Evolutionary conservation across 2,329 filamentous ascomycete species (phyloP), one percentile per base, ranked within the genome.

Genomic region (Metarhizium rileyi): DNA sequence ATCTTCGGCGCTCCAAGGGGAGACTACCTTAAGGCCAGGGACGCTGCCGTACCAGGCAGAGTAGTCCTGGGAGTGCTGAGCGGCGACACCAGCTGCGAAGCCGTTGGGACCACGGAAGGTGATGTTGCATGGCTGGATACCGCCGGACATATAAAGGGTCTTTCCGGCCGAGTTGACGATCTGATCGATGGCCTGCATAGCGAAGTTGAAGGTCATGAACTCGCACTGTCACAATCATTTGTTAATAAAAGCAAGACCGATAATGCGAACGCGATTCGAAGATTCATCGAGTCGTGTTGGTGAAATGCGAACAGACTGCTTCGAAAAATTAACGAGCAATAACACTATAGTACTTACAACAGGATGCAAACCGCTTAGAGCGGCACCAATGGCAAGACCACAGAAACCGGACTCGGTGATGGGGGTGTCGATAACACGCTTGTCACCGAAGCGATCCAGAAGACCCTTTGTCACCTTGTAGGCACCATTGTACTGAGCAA

Each of bases 161-260:
- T 98, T 98, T 66, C 90, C 93, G 61, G 80, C 93, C 46, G 91
- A 97, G 83, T 98, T 98, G 82, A 98, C 90, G 68, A 98, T 88
- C 71, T 98, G 93, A 70, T 98, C 93, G 71, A 98, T 98, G 68
- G 93, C 89, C 77, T 98, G 93, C 93, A 98, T 98, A 71, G 93
- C 91, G 69, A 97, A 97, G 82, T 98, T 98, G 83, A 95, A 97
- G 65, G 93, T 98, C 93, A 98, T 98, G 80, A 98, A 98, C 77
- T 98, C 93, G 81, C 87, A 93, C 88, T 93, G 58, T 48, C 8
- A 54, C 4, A 20, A 23, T 14, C 6, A 3, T 3, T 25, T 1
- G n/a, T 42, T 42, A 42, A 22, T 14, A 12, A 7, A 12, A 25
- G 22, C 0, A 6, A 23, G 9, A 42, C 22, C 5, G 9, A 25